Evolutionary conservation across 495 filamentous ascomycete species (phyloP), one percentile per base, ranked within the genome.

Genomic region (Penicillium flavigenum): DNA sequence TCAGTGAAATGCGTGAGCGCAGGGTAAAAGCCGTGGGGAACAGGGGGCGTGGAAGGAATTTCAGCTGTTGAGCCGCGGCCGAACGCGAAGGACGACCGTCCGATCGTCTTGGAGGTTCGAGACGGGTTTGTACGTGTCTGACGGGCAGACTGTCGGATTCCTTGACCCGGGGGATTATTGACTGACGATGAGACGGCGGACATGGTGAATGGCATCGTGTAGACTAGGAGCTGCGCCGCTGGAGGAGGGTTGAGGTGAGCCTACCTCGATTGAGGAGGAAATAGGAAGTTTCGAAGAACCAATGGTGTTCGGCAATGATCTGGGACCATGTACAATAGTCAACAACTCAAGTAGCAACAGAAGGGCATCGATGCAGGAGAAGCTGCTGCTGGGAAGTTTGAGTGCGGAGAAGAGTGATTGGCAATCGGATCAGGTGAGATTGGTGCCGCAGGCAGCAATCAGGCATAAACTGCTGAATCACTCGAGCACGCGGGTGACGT

Each of bases 1-100:
- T 98, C 92, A 54, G 92, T 88, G 72, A 98, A 99, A 75, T 93
- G 89, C 27, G 90, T 92, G 58, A 97, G 87, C 24, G 92, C 95
- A 51, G 94, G 95, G 63, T 93, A 95, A 76, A 98, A 87, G 39
- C 86, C 86, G 43, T 82, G 83, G 31, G 76, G 68, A 26, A 70
- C 67, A 63, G 70, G 64, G 54, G 70, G 50, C 14, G 67, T 64
- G 36, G 73, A 55, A 42, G 70, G 57, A 48, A 75, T 61, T 57
- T 72, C 68, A 38, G 57, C 64, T 59, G 62, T 69, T 49, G 64
- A 72, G 47, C 54, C 65, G 59, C 71, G 74, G 38, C 75, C 73
- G 43, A 72, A 77, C 44, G 74, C 74, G 51, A 73, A 78, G 47
- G 75, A 79, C 52, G 81, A 79, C 57, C 77, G 75, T 20, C 76